Percentiles rank a stretch among this genome's conserved stretches.
These are phyloP conservation scores for Talaromyces albobiverticillius DNA, from an alignment of 2,329 filamentous ascomycete species.

Conservation along the genomic window DNA sequence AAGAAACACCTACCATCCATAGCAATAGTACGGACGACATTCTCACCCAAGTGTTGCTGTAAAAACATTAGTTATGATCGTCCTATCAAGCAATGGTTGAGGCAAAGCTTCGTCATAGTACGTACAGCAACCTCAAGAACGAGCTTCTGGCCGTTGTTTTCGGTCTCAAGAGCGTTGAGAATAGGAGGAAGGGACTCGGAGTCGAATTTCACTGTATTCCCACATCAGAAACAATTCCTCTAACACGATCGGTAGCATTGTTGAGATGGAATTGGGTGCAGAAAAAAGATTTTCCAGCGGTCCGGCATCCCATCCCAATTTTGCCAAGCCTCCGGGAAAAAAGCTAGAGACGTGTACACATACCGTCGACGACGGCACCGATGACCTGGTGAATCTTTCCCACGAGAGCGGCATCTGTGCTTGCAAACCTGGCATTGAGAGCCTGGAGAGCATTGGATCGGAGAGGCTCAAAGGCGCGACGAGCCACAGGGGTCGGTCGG, in stretches of 20 bases:
- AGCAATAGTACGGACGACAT: slow-evolving; percentile 98
- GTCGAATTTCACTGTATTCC: slow-evolving; percentile 85
- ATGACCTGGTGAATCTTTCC: slow-evolving; percentile 80
- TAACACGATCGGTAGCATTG: slow-evolving; percentile 21
- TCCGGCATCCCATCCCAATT: slow-evolving; percentile 4
- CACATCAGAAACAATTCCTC: slow-evolving; percentile 28
- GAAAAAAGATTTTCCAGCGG: slow-evolving; percentile 42
- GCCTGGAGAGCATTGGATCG: slow-evolving; percentile 58
- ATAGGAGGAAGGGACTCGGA: slow-evolving; percentile 89
- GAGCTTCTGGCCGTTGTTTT: slow-evolving; percentile 91
- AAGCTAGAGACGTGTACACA: slow-evolving; percentile 42
- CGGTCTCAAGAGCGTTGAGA: slow-evolving; percentile 91
- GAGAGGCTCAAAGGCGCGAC: slow-evolving; percentile 56
- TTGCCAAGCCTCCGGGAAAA: slow-evolving; percentile 15
- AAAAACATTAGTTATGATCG: slow-evolving; percentile 11
- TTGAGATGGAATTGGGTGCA: slow-evolving; percentile 36
- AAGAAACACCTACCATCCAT: slow-evolving; percentile 83
- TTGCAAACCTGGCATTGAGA: slow-evolving; percentile 61
- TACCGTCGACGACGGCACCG: slow-evolving; percentile 98
- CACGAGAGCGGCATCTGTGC: slow-evolving; percentile 54
- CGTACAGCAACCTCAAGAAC: slow-evolving; percentile 94
- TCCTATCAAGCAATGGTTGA: background rate
- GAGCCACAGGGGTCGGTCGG: slow-evolving; percentile 54
- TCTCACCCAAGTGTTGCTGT: slow-evolving; percentile 99
- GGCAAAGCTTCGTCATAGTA: slow-evolving; percentile 18